Evolutionary conservation across 169 alveolate species (phyloP), one percentile per base, ranked within the genome.

Genomic region (Sarcocystis neurona): DNA sequence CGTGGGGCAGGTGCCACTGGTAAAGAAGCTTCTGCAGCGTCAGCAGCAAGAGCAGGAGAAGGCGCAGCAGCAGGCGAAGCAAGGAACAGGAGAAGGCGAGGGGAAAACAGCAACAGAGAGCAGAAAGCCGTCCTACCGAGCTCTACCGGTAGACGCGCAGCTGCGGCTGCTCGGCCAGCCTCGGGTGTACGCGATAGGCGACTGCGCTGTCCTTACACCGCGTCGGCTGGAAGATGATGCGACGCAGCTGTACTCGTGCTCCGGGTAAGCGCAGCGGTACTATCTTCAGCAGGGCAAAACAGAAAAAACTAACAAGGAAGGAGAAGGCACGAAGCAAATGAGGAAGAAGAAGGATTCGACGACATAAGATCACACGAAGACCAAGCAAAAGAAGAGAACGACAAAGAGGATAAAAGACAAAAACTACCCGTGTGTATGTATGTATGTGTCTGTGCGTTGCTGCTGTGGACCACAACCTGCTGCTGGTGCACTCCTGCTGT

Each of bases 141-240:
- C 48, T 53, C 74, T 79, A 4, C 87, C 87, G 39, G 89, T 84
- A 0, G 80, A 72, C n/a, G 48, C 48, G 47, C 86, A 84, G 32
- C 84, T 90, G 37, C 85, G 85, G 41, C 80, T 92, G n/a, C 43
- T 30, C 41, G 94, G 94, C 18, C 53, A 56, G n/a, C 91, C 87
- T 20, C 53, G 74, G 77, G 91, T 90, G 41, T 92, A 78, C 80
- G 92, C 94, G 30, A 30, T 90, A 3, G 95, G 95, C 48, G 95
- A 92, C 70, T 92, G 95, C 85, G 92, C 94, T 23, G 63, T 43
- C 41, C 46, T 92, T 34, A 47, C 63, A 30, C 93, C 95, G 27
- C 53, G 20, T 2, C 70, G 75, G 32, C 66, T 92, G 37, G 90
- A 92, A 2, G 94, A 88, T 0, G 89, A 53, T 0, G 84, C 91